Percentiles rank a stretch among this genome's conserved stretches.
These are phyloP conservation scores for Starmera dryadoides DNA, from an alignment of 805 yeast genomes.

Conservation along the genomic window DNA sequence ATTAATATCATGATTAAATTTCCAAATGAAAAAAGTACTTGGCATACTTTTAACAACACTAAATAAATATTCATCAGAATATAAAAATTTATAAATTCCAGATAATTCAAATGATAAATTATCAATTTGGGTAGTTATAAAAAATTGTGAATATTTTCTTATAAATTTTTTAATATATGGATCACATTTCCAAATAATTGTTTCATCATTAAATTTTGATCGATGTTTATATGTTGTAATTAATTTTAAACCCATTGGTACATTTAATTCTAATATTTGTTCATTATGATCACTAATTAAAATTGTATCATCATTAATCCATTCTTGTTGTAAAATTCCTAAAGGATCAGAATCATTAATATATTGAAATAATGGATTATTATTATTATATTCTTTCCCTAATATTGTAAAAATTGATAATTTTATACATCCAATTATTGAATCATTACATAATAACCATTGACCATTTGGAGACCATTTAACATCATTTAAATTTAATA, in stretches of 20 bases:
- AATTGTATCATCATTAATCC: slow-evolving; percentile 9
- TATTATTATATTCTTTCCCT: slow-evolving; percentile 5
- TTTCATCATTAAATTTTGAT: not conserved
- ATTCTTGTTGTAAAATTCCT: slow-evolving; percentile 4
- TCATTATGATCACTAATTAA: slow-evolving; percentile 12
- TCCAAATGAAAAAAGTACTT: slow-evolving; percentile 11
- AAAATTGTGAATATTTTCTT: not conserved
- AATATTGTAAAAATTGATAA: slow-evolving; percentile 5
- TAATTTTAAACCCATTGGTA: slow-evolving; percentile 5
- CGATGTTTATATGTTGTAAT: slow-evolving; percentile 1
- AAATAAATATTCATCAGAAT: slow-evolving; percentile 1
- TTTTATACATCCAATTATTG: slow-evolving; percentile 1
- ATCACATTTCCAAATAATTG: slow-evolving; percentile 8
- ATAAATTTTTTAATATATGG: slow-evolving; percentile 3
- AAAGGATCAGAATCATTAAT: slow-evolving; percentile 5
- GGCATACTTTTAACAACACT: slow-evolving; percentile 8
- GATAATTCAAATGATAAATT: not conserved
- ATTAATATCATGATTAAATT: not conserved
- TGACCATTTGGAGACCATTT: slow-evolving; percentile 2
- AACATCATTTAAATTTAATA: not conserved
- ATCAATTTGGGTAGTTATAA: slow-evolving; percentile 5
- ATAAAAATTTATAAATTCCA: slow-evolving; percentile 5
- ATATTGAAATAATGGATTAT: slow-evolving; percentile 5
- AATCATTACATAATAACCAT: slow-evolving; percentile 2
- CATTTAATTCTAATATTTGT: slow-evolving; percentile 1